Evolutionary conservation across 495 filamentous ascomycete genomes (phyloP), one percentile per base, ranked within the genome.

Genomic region (Apiosordaria backusii): DNA sequence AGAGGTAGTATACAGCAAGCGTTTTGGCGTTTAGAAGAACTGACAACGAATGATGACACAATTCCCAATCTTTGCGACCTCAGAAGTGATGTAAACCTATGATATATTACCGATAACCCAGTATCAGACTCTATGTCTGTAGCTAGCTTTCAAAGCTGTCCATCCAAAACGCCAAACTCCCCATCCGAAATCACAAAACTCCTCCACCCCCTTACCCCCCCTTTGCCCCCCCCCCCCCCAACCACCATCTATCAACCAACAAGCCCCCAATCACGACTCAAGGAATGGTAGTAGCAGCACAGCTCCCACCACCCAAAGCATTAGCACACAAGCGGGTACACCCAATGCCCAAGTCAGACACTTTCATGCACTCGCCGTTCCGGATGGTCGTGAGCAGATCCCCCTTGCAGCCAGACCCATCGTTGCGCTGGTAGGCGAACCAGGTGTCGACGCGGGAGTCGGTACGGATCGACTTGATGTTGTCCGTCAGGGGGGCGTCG

Each of bases 381-480:
- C 24, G 9, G 53, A 67, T 10, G 5, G 10, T n/a, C 21, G 13
- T 62, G 60, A 67, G 19, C 27, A 67, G 60, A 35, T 67, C 65
- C n/a, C 65, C 65, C 65, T 67, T 67, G 65, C 65, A 67, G 10
- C 52, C 50, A 7, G 45, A 26, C 25, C 65, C 65, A 22, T 67
- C 65, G 60, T 50, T 67, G 60, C 45, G 52, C 60, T 62, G 65
- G 60, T 67, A 67, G 52, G 65, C 65, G 29, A 62, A 67, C 65
- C 65, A 67, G 0, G 24, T 23, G 22, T 63, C 60, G 9, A 53
- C 19, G 60, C 54, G 18, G 60, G 65, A 54, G 53, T 67, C 65
- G 29, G 35, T 50, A 52, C 40, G 57, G 52, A 67, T 67, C 26
- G 65, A 50, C 60, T 67, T 67, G 65, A 67, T 62, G 53, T 67